Conservation (phyloP, 2,329 filamentous ascomycete species). For the Ceratocystis smalleyi region DNA sequence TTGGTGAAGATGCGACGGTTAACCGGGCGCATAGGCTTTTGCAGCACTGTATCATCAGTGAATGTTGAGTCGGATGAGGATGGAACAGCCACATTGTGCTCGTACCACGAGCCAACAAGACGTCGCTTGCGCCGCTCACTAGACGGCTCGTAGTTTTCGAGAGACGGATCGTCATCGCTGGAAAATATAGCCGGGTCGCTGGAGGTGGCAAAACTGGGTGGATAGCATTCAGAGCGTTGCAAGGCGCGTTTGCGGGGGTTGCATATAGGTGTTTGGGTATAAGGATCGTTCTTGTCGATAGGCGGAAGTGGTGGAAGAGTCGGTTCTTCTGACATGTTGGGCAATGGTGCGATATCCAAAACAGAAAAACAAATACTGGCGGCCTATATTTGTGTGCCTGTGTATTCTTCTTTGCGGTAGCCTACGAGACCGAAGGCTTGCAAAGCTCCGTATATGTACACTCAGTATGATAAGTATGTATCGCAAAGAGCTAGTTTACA, state of each 20-base stretch:
- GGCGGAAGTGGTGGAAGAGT: conserved; percentile 28
- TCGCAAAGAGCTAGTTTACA: neutral
- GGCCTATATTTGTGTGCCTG: neutral
- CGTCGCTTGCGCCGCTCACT: conserved; percentile 43
- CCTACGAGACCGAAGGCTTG: neutral
- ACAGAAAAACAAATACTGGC: neutral
- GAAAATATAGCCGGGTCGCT: conserved; percentile 59
- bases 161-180: conserved; percentile 52
- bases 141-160: conserved; percentile 43
- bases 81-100: conserved; percentile 32
- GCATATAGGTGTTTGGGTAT: conserved; percentile 20
- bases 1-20: conserved; percentile 39
- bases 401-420: neutral
- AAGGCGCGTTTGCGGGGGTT: conserved; percentile 28
- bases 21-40: conserved; percentile 24
- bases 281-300: conserved; percentile 20
- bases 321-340: conserved; percentile 28
- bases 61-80: conserved; percentile 35
- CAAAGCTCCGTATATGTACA: neutral
- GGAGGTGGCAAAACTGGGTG: conserved; percentile 37
- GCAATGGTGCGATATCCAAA: neutral
- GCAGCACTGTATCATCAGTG: conserved; percentile 25
- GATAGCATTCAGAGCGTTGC: conserved; percentile 21
- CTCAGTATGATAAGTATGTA: neutral
- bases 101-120: conserved; percentile 53